Evolutionary conservation across 306 rosid species (phyloP).

Genomic region (Glycyrrhiza uralensis): DNA sequence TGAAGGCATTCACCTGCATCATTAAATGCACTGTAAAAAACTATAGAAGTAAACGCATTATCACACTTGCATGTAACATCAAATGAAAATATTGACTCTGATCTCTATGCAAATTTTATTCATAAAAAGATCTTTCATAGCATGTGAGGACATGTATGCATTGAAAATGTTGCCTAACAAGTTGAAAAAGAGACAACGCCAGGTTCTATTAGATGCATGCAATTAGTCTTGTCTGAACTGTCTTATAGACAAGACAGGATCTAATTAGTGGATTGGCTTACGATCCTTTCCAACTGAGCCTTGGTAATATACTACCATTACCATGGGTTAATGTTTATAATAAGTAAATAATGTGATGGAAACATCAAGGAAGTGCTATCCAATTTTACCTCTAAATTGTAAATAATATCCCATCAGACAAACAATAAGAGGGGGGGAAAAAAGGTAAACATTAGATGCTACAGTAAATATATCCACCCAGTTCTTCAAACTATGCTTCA

Average conservation of each 20-base stretch:
- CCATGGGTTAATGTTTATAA: background rate
- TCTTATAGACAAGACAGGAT: background rate
- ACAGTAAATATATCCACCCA: background rate
- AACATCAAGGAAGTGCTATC: background rate
- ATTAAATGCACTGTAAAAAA: conserved; percentile 9
- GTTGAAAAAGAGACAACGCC: background rate
- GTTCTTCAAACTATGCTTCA: background rate
- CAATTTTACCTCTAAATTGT: background rate
- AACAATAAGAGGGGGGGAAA: too few species aligned
- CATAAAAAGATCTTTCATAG: background rate
- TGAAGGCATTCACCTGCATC: conserved; percentile 74
- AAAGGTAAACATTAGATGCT: too few species aligned
- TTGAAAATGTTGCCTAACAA: background rate
- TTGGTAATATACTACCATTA: background rate
- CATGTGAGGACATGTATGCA: background rate
- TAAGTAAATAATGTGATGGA: background rate
- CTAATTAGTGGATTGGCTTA: background rate
- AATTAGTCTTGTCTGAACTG: background rate
- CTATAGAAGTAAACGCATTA: background rate
- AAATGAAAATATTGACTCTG: background rate
- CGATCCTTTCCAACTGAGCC: background rate
- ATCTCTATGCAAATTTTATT: background rate
- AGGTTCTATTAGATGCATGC: background rate
- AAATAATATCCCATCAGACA: too few species aligned
- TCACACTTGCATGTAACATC: background rate